phyloP scores from a whole-genome alignment of 805 yeast species.

The Metschnikowia henanensis region DNA sequence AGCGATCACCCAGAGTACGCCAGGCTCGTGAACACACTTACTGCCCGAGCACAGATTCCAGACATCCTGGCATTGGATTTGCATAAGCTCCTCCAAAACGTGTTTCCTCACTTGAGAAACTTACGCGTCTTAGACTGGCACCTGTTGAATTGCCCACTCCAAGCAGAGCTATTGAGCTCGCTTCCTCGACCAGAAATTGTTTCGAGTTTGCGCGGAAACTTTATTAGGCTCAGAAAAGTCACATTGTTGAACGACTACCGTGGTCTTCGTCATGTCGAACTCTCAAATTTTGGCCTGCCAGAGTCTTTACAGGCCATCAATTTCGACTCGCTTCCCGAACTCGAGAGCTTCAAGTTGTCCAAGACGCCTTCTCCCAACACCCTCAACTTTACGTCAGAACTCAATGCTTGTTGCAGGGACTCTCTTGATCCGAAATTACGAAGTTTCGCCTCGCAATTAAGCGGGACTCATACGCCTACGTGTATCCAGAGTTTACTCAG shows the following conservation, averaged over 20 bases:
- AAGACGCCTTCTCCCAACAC: slow-evolving; percentile 1
- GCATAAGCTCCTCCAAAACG: slow-evolving; percentile 1
- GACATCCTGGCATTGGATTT: slow-evolving; percentile 17
- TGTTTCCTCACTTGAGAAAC: slow-evolving; percentile 11
- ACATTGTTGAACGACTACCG: too few relatives aligned
- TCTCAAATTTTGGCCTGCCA: slow-evolving; percentile 11
- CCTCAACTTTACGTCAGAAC: slow-evolving; percentile 7
- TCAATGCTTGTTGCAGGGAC: slow-evolving; percentile 10
- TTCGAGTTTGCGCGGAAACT: too few relatives aligned
- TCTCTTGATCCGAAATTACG: slow-evolving; percentile 6
- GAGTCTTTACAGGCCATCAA: slow-evolving; percentile 3
- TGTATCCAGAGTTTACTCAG: slow-evolving; percentile 5
- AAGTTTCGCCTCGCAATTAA: background rate
- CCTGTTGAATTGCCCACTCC: slow-evolving; percentile 9
- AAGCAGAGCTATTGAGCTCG: slow-evolving; percentile 7
- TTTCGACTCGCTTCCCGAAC: slow-evolving; percentile 4
- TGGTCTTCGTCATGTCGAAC: too few relatives aligned
- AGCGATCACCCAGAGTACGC: slow-evolving; percentile 8
- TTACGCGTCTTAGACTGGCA: slow-evolving; percentile 16
- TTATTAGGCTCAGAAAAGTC: too few relatives aligned
- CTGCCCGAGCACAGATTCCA: slow-evolving; percentile 13
- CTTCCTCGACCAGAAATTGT: slow-evolving; percentile 11
- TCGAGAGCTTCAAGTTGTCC: slow-evolving; percentile 11
- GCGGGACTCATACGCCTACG: background rate
- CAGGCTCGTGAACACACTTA: slow-evolving; percentile 6